phyloP scores from a whole-genome alignment of 1,284 basidiomycete genomes.

The Irpex lacteus region DNA sequence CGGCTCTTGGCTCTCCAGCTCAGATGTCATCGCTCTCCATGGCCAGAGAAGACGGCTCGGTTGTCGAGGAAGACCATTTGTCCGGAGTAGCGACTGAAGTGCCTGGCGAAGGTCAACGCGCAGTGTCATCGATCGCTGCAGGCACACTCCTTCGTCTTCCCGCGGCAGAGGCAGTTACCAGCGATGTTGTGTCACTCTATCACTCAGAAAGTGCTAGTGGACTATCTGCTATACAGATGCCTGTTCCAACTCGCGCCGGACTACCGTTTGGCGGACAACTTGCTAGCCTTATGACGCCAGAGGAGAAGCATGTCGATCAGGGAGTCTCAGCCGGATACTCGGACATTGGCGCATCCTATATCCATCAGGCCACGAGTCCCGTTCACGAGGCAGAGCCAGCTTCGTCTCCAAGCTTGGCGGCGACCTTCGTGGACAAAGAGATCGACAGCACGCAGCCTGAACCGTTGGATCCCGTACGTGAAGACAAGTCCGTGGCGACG shows the following conservation, averaged over 20 bases:
- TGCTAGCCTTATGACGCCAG: conserved; percentile 1
- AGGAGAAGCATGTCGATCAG: neutral
- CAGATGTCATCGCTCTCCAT: neutral
- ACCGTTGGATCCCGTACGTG: neutral
- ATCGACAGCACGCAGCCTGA: neutral
- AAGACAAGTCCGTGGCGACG: neutral
- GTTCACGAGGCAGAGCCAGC: neutral
- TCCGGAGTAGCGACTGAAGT: neutral
- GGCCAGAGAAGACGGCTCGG: neutral
- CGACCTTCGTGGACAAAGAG: neutral
- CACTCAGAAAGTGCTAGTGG: neutral
- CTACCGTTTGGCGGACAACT: conserved; percentile 8
- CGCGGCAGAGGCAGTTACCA: neutral
- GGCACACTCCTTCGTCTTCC: neutral
- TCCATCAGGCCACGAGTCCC: conserved; percentile 8
- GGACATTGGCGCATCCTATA: neutral
- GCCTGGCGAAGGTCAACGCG: neutral
- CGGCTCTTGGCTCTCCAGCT: neutral
- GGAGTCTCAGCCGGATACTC: neutral
- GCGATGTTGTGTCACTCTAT: neutral
- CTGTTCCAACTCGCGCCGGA: conserved; percentile 7
- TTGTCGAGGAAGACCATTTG: neutral
- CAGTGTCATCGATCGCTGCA: neutral
- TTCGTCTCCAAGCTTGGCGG: neutral
- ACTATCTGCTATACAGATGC: conserved; percentile 8